These are phyloP conservation scores for Rhizopogon vesiculosus DNA, from an alignment of 768 basidiomycete species.

Conservation along the genomic window DNA sequence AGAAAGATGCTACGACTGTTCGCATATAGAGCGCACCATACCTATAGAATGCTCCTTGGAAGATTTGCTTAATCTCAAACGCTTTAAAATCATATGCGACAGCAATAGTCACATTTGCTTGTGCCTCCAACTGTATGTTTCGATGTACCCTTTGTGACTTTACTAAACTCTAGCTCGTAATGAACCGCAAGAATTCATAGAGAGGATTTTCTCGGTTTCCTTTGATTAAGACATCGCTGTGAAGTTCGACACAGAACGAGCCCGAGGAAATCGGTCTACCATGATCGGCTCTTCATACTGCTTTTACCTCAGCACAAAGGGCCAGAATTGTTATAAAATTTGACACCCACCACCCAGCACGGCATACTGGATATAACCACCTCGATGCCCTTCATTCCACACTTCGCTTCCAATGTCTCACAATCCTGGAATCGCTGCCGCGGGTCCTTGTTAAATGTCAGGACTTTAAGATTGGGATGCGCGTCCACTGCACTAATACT, in stretches of 20 bases:
- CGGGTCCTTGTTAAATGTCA: conserved; percentile 31
- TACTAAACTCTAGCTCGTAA: not conserved
- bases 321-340: not conserved
- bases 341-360: conserved; percentile 31
- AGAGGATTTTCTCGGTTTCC: not conserved
- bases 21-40: conserved; percentile 37
- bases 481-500: conserved; percentile 27
- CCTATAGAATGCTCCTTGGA: not conserved
- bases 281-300: conserved; percentile 35
- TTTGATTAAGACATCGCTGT: conserved; percentile 22
- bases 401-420: conserved; percentile 19
- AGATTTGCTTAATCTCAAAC: not conserved
- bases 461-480: conserved; percentile 29
- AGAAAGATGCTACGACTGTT: conserved; percentile 60
- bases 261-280: conserved; percentile 29
- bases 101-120: no score
- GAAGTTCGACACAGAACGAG: conserved; percentile 33
- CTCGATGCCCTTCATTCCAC: conserved; percentile 23
- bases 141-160: not conserved
- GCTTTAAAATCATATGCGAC: not conserved
- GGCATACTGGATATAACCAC: conserved; percentile 25
- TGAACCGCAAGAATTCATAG: not conserved
- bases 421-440: conserved; percentile 15
- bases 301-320: not conserved
- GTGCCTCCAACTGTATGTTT: not conserved